A percentile compares a stretch with the other conserved stretches of the same genome.
Conservation (phyloP, 2,329 filamentous ascomycete species). For the Penicillium sp. region DNA sequence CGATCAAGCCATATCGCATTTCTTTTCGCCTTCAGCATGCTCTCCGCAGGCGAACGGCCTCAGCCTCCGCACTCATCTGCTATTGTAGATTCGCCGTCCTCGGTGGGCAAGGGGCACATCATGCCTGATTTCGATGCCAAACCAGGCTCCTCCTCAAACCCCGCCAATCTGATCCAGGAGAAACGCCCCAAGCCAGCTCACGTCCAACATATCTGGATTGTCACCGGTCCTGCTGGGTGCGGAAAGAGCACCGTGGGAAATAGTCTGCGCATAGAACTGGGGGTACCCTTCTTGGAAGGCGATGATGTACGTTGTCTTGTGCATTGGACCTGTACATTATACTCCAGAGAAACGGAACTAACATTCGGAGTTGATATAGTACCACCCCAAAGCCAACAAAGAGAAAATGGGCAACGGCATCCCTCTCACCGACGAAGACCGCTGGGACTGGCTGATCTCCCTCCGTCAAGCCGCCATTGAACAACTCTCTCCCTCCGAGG, state of each 20-base stretch:
- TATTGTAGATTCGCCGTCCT: slow-evolving; percentile 26
- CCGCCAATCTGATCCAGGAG: slow-evolving; percentile 15
- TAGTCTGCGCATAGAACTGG: slow-evolving; percentile 62
- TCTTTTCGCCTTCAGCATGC: slow-evolving; percentile 33
- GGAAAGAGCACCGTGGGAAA: slow-evolving; percentile 77
- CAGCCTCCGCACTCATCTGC: slow-evolving; percentile 30
- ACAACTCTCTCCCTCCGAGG: slow-evolving; percentile 46
- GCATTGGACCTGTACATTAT: background rate
- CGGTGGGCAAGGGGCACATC: slow-evolving; percentile 20
- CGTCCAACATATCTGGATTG: slow-evolving; percentile 73
- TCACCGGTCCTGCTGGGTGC: slow-evolving; percentile 77
- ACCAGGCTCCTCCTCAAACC: slow-evolving; percentile 16
- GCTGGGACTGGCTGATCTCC: slow-evolving; percentile 93
- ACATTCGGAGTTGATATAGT: slow-evolving; percentile 34
- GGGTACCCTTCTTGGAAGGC: slow-evolving; percentile 73
- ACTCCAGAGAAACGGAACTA: slow-evolving; percentile 8
- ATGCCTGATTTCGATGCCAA: slow-evolving; percentile 26
- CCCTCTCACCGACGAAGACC: slow-evolving; percentile 86
- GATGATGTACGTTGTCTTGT: slow-evolving; percentile 65
- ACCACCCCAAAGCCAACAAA: slow-evolving; percentile 66
- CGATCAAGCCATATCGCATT: background rate
- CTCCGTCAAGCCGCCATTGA: slow-evolving; percentile 66
- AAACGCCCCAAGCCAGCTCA: slow-evolving; percentile 13
- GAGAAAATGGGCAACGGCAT: slow-evolving; percentile 87
- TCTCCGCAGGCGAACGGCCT: slow-evolving; percentile 43